Conservation (phyloP, 306 rosid species). For the Delonix regia region DNA sequence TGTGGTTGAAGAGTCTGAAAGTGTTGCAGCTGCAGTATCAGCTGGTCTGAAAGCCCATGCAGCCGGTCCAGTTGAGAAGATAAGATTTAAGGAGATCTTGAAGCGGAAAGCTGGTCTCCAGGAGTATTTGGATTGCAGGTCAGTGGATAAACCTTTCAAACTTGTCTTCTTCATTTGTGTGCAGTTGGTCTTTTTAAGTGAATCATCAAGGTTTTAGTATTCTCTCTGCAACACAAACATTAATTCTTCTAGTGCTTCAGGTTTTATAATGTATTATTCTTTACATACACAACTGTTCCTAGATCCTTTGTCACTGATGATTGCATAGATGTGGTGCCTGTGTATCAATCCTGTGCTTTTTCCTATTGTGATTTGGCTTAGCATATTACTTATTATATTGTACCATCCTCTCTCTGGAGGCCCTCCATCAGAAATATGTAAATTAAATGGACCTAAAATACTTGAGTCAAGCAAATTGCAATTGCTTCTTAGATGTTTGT, state of each 20-base stretch:
- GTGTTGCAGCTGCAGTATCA: constrained; percentile 82
- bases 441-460: neutral
- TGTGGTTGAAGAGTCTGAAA: constrained; percentile 66
- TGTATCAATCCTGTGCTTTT: neutral
- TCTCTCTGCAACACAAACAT: constrained; percentile 1
- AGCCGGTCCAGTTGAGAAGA: constrained; percentile 83
- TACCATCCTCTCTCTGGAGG: neutral
- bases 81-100: constrained; percentile 87
- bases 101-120: constrained; percentile 95
- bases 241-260: constrained; percentile 16
- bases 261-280: neutral
- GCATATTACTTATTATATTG: constrained; percentile 3
- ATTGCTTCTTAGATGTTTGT: constrained; percentile 14
- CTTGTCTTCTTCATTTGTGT: constrained; percentile 27
- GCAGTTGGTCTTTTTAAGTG: constrained; percentile 30
- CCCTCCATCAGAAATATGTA: neutral
- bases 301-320: too few relatives aligned
- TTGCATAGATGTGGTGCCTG: neutral
- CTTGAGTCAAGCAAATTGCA: constrained; percentile 17
- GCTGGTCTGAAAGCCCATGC: constrained; percentile 88
- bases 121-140: constrained; percentile 93
- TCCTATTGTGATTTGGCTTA: constrained; percentile 18
- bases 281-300: too few relatives aligned
- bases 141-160: constrained; percentile 44
- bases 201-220: constrained; percentile 9